phyloP scores from a whole-genome alignment of 352 stramenopile genomes.

The Elongisporangium prolatum region DNA sequence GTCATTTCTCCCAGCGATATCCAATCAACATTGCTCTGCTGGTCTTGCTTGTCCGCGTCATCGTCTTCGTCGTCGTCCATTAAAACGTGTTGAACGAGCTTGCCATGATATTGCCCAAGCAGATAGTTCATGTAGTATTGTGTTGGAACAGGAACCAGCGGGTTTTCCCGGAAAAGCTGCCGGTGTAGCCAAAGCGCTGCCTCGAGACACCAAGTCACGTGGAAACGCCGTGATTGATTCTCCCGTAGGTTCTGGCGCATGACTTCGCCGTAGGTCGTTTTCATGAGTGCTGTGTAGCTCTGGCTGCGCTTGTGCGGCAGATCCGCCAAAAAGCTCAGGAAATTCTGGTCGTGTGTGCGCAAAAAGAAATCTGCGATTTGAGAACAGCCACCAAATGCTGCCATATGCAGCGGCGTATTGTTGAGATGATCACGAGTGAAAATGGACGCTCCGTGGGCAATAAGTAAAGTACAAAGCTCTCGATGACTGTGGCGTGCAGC shows the following conservation, averaged over 20 bases:
- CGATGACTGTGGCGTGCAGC: slow-evolving; percentile 49
- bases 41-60: slow-evolving; percentile 17
- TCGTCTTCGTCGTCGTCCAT: slow-evolving; percentile 23
- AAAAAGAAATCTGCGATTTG: slow-evolving; percentile 38
- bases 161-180: slow-evolving; percentile 19
- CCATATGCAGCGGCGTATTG: slow-evolving; percentile 65
- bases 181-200: slow-evolving; percentile 35
- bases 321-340: slow-evolving; percentile 37
- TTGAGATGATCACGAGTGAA: slow-evolving; percentile 52
- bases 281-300: slow-evolving; percentile 32
- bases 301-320: slow-evolving; percentile 23
- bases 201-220: slow-evolving; percentile 60
- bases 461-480: slow-evolving; percentile 38
- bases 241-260: slow-evolving; percentile 60
- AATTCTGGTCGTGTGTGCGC: slow-evolving; percentile 34
- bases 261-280: slow-evolving; percentile 29
- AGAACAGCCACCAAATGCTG: slow-evolving; percentile 46
- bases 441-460: slow-evolving; percentile 36
- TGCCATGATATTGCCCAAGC: slow-evolving; percentile 35
- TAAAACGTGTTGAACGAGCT: slow-evolving; percentile 12
- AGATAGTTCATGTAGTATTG: slow-evolving; percentile 46
- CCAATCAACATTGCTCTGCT: slow-evolving; percentile 34
- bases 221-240: slow-evolving; percentile 62
- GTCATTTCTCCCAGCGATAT: slow-evolving; percentile 37
- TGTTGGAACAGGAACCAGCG: slow-evolving; percentile 22